Evolutionary conservation across 2,329 filamentous ascomycete species (phyloP), one percentile per base, ranked within the genome.

Genomic region (Colletotrichum sp.): DNA sequence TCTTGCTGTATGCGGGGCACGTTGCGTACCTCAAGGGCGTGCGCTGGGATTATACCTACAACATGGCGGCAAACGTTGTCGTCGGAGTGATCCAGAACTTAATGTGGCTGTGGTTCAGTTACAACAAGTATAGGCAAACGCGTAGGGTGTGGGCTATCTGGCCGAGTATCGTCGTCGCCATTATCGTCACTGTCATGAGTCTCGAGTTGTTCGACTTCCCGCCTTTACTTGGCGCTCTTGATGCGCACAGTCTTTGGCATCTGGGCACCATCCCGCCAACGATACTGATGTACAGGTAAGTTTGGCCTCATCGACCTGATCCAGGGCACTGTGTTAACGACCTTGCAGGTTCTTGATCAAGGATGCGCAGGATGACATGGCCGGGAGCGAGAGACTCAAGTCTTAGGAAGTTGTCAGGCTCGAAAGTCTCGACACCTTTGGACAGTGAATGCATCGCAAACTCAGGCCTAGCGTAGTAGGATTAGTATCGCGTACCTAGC

Each of bases 181-280:
- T 96, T 96, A 90, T 99, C 80, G 92, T 96, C 80, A 87, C 96
- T 83, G 96, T 95, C 44, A 99, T 99, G 97, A 96, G 96, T 84
- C 88, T 99, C 84, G 97, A 99, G 87, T 84, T 99, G 80, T 91
- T 99, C 78, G 97, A 99, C 85, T 99, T 99, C 81, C 92, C 97
- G 70, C 97, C 97, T 3, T 90, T 95, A 86, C 89, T 91, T 84
- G 95, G 95, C 9, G 92, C 94, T 84, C 86, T 99, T 67, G 97
- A 99, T 88, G 97, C 97, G 6, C 97, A 99, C 86, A 96, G 95
- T 81, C 85, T 99, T 78, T 99, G 97, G 97, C 97, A 99, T 89
- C 84, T 98, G 77, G 95, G 96, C 72, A 99, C 97, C 0, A 96
- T 99, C 67, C 90, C 91, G 36, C 97, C 97, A 12, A 95, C 95